Evolutionary conservation across 2,329 filamentous ascomycete genomes (phyloP).

Genomic region (Intubia oerlemansii): DNA sequence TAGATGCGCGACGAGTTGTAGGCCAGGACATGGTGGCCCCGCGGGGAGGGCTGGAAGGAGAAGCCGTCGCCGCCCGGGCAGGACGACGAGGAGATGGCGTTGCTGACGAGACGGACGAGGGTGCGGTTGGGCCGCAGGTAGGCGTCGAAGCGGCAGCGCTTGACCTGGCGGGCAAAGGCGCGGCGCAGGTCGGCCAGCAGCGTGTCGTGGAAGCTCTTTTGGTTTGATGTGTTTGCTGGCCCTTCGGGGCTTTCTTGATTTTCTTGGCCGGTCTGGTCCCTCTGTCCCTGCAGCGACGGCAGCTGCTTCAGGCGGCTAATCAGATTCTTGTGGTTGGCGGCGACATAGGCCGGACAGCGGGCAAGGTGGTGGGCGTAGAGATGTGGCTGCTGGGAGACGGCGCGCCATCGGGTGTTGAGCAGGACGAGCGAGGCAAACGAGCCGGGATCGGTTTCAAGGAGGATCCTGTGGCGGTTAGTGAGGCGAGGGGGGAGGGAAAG

Average conservation of each 20-base stretch:
- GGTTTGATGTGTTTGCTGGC: too few species aligned
- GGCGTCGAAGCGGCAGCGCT: constrained; percentile 57
- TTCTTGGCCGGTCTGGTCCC: constrained; percentile 1
- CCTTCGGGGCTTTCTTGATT: constrained; percentile 13
- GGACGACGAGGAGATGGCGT: constrained; percentile 65
- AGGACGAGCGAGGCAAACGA: constrained; percentile 45
- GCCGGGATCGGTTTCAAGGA: constrained; percentile 35
- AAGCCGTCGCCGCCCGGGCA: constrained; percentile 70
- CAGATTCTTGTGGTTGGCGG: constrained; percentile 20
- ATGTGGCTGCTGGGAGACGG: constrained; percentile 38
- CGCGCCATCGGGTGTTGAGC: constrained; percentile 43
- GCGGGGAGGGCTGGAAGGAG: constrained; percentile 61
- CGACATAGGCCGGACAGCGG: constrained; percentile 36
- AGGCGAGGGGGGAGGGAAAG: too few species aligned
- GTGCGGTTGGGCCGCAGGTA: constrained; percentile 51
- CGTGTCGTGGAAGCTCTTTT: constrained; percentile 20
- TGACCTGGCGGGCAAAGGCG: constrained; percentile 47
- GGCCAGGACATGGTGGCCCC: constrained; percentile 52
- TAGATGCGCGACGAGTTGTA: constrained; percentile 76
- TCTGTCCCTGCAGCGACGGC: too few species aligned
- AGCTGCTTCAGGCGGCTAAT: constrained; percentile 1
- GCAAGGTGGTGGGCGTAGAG: constrained; percentile 41
- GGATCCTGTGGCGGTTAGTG: constrained; percentile 32
- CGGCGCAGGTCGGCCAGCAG: constrained; percentile 36
- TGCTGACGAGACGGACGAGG: constrained; percentile 61